Evolutionary conservation across 2,329 filamentous ascomycete species (phyloP), one percentile per base, ranked within the genome.

Genomic region (Rhinocladiella similis): DNA sequence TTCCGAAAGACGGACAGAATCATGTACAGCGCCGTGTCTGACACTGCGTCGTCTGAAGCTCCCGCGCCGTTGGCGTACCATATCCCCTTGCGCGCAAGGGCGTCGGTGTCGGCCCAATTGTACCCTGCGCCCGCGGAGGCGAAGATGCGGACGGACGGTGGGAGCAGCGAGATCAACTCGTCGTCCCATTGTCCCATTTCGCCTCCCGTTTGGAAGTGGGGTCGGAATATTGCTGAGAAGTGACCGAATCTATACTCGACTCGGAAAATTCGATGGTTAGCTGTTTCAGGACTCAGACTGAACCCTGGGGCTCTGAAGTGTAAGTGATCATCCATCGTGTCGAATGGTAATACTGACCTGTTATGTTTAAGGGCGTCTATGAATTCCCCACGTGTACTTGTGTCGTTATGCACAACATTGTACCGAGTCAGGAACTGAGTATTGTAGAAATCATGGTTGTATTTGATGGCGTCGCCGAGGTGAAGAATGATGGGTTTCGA

Each of bases 171-270:
- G 36, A 88, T 81, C 16, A 88, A 69, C 65, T 87, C 83, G 18
- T 73, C 67, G 63, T 88, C 80, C 84, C 84, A 87, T 10, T 75
- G 76, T 10, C 82, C 83, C 85, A 88, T 87, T 68, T 87, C 84
- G 7, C 83, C 83, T 25, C 85, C 85, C 0, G 82, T 84, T 52
- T 80, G 78, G 78, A 82, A 87, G 60, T 83, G 84, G 0, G 85
- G 85, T 0, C 85, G 77, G 50, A 68, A 66, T n/a, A 52, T 45
- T n/a, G 16, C 49, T 13, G 16, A 33, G 20, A 52, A 52, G 13
- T 52, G 36, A n/a, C 49, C 49, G n/a, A 50, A 20, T 39, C 42
- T 46, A 46, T 1, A 39, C 14, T 18, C 14, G 36, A n/a, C 13
- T 39, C 22, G 22, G 22, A 25, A 25, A 25, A 7, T 25, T 25